Evolutionary conservation across 495 filamentous ascomycete genomes (phyloP).

Genomic region (Aspergillus ellipticus): DNA sequence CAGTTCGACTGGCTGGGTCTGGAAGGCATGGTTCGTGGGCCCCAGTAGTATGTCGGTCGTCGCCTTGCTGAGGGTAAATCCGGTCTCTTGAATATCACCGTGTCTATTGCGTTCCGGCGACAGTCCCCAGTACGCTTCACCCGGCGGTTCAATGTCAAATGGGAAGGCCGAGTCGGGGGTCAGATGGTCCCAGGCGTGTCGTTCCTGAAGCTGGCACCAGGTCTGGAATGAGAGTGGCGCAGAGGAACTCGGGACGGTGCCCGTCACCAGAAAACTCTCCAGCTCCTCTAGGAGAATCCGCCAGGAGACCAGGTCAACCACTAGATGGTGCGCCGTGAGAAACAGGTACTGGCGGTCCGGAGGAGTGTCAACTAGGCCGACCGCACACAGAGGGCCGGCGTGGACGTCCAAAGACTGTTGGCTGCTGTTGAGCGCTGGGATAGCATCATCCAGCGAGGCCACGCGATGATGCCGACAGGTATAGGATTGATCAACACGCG

Average conservation of each 20-base stretch:
- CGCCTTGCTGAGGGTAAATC: neutral
- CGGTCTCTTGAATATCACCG: neutral
- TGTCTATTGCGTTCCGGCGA: conserved; percentile 17
- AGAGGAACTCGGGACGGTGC: conserved; percentile 22
- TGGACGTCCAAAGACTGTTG: conserved; percentile 15
- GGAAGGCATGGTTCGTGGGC: neutral
- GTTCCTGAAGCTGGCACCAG: conserved; percentile 37
- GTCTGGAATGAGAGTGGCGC: conserved; percentile 48
- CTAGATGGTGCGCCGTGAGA: conserved; percentile 49
- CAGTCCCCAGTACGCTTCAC: conserved; percentile 37
- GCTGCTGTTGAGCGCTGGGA: neutral
- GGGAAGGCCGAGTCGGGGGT: neutral
- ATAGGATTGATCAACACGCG: conserved; percentile 10
- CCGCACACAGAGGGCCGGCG: conserved; percentile 23
- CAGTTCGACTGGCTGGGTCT: neutral
- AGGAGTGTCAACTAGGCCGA: conserved; percentile 36
- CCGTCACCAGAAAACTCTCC: conserved; percentile 41
- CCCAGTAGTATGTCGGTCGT: neutral
- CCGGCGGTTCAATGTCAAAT: neutral
- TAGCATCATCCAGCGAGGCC: conserved; percentile 1
- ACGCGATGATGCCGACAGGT: conserved; percentile 4
- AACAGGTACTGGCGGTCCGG: conserved; percentile 42
- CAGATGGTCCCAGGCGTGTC: neutral
- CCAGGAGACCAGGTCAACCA: conserved; percentile 56
- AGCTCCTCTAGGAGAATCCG: conserved; percentile 52